A percentile compares a stretch with the other conserved stretches of the same genome.
Evolutionary conservation across 2,329 filamentous ascomycete species (phyloP).

Genomic region (Ophiostoma angusticollis): DNA sequence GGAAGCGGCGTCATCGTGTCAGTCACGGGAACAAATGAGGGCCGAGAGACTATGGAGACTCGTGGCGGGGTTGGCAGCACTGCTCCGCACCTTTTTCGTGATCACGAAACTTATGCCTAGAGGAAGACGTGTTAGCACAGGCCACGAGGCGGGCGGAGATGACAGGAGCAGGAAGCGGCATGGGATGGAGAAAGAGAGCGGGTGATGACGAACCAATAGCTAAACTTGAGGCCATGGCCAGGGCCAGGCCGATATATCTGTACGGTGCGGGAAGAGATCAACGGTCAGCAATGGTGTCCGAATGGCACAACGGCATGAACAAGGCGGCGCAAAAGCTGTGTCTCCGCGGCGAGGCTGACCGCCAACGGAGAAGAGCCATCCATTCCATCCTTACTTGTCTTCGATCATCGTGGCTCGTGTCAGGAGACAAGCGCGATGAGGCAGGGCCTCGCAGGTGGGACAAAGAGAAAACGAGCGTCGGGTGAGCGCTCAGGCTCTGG

Average conservation of each 20-base stretch:
- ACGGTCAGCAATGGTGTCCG: not conserved
- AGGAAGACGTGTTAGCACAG: slow-evolving; percentile 9
- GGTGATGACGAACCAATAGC: slow-evolving; percentile 51
- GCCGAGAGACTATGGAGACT: no score
- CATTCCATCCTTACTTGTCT: slow-evolving; percentile 28
- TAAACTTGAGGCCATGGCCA: slow-evolving; percentile 63
- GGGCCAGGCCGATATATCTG: slow-evolving; percentile 64
- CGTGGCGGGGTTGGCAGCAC: slow-evolving; percentile 10
- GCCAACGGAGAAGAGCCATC: not conserved
- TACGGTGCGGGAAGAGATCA: slow-evolving; percentile 3
- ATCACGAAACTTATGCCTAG: slow-evolving; percentile 93
- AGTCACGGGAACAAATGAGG: slow-evolving; percentile 2
- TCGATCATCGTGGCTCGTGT: slow-evolving; percentile 27
- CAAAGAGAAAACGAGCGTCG: slow-evolving; percentile 12
- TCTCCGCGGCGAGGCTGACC: slow-evolving; percentile 2
- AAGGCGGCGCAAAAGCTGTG: no score
- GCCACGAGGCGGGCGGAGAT: not conserved
- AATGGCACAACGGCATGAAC: not conserved
- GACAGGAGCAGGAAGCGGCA: not conserved
- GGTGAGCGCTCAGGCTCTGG: slow-evolving; percentile 10
- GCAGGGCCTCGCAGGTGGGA: no score
- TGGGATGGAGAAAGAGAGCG: slow-evolving; percentile 1
- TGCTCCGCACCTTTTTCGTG: slow-evolving; percentile 72
- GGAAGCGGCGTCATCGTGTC: slow-evolving; percentile 13
- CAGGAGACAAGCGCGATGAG: no score